Conservation (phyloP, 2,329 filamentous ascomycete species). For the Shiraia bambusicola region DNA sequence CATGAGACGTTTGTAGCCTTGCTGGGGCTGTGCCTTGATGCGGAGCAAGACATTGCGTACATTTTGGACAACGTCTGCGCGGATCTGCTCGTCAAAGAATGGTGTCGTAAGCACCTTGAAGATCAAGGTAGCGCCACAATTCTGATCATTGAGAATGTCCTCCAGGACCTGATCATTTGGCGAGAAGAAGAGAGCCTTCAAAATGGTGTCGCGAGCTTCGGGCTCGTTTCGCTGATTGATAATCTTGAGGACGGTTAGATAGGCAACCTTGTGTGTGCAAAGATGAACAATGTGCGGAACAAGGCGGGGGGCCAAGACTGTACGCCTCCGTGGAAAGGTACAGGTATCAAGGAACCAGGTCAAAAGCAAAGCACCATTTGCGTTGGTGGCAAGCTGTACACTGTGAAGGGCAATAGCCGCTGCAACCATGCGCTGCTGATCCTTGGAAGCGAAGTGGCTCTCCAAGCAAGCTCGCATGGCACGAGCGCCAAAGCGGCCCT, state of each 20-base stretch:
- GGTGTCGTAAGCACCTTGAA: slow-evolving; percentile 98
- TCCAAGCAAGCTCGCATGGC: slow-evolving; percentile 97
- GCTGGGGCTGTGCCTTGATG: slow-evolving; percentile 89
- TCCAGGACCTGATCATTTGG: slow-evolving; percentile 83
- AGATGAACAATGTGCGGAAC: slow-evolving; percentile 92
- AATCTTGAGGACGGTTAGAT: slow-evolving; percentile 94
- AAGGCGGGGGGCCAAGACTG: slow-evolving; percentile 85
- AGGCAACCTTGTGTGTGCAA: slow-evolving; percentile 98
- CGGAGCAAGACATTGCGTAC: slow-evolving; percentile 85
- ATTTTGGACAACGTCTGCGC: slow-evolving; percentile 84
- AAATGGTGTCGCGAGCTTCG: slow-evolving; percentile 84
- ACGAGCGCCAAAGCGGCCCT: slow-evolving; percentile 90
- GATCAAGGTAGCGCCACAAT: slow-evolving; percentile 90
- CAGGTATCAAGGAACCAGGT: slow-evolving; percentile 99
- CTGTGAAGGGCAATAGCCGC: slow-evolving; percentile 95
- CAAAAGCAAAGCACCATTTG: slow-evolving; percentile 87
- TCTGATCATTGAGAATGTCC: slow-evolving; percentile 86
- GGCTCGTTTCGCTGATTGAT: slow-evolving; percentile 97
- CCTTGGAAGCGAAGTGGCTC: slow-evolving; percentile 91
- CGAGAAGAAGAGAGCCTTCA: slow-evolving; percentile 91
- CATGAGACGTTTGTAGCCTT: slow-evolving; percentile 98
- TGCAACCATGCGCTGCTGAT: slow-evolving; percentile 92
- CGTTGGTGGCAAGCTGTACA: slow-evolving; percentile 92
- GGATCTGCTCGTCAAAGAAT: slow-evolving; percentile 92
- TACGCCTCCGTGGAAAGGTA: slow-evolving; percentile 88